Evolutionary conservation across 306 rosid genomes (phyloP).

Genomic region (Cucumis cinereus): DNA sequence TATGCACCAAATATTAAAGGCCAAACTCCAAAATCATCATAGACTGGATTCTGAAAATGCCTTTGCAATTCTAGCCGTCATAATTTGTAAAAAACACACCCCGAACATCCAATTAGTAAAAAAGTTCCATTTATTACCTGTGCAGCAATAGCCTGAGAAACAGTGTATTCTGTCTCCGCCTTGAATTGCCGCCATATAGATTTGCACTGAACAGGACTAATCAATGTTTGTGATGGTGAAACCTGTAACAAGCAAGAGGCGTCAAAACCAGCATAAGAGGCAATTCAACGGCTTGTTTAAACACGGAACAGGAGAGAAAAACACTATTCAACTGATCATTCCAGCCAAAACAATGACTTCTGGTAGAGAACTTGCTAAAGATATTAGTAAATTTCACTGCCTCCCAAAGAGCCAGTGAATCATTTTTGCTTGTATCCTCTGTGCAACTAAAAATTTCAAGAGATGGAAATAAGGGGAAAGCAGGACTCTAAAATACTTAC

Average conservation of each 20-base stretch:
- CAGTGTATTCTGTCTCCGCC: conserved; percentile 83
- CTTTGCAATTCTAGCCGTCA: not conserved
- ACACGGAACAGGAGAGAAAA: not conserved
- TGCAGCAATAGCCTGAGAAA: conserved; percentile 93
- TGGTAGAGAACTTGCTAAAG: not conserved
- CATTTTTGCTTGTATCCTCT: not conserved
- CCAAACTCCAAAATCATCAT: not conserved
- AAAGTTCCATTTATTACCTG: conserved; percentile 37
- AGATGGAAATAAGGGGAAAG: conserved; percentile 10
- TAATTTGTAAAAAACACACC: not conserved
- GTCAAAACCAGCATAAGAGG: not conserved
- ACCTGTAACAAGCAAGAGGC: conserved; percentile 34
- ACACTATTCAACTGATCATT: not conserved
- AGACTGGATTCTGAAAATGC: not conserved
- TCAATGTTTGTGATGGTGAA: conserved; percentile 56
- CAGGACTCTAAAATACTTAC: conserved; percentile 23
- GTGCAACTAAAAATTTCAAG: not conserved
- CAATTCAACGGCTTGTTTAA: not conserved
- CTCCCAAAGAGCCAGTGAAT: not conserved
- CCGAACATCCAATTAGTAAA: not conserved
- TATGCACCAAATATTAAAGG: not conserved
- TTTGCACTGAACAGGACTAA: conserved; percentile 95
- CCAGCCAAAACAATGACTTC: not conserved
- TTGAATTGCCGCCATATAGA: conserved; percentile 95
- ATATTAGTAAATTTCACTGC: not conserved